Conservation (phyloP, 768 basidiomycete species). For the Suillus subalutaceus region DNA sequence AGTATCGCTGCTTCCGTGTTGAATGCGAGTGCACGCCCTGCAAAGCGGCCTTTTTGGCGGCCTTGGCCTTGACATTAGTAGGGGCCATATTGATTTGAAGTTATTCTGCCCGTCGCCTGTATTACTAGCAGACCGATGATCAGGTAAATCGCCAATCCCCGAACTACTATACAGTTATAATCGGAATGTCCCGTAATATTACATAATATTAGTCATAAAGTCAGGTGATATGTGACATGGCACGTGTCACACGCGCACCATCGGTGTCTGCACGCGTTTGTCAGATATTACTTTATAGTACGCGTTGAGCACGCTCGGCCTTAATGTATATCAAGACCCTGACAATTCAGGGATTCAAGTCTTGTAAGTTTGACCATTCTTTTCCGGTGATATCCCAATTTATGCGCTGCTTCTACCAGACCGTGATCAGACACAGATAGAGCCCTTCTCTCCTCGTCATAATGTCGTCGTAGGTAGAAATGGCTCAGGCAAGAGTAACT, state of each 20-base stretch:
- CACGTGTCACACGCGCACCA: conserved; percentile 2
- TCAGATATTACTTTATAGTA: not conserved
- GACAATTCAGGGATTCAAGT: conserved; percentile 96
- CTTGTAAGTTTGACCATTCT: conserved; percentile 57
- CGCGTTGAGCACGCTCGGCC: not conserved
- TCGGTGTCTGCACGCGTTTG: not conserved
- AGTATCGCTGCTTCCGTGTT: conserved; percentile 79
- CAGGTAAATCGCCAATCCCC: not conserved
- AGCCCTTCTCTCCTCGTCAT: conserved; percentile 91
- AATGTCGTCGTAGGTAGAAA: conserved; percentile 98
- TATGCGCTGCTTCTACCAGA: conserved; percentile 44
- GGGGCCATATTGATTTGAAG: conserved; percentile 11
- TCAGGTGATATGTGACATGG: conserved; percentile 5
- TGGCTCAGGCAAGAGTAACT: conserved; percentile 98
- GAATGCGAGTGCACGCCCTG: conserved; percentile 81
- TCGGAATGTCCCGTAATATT: not conserved
- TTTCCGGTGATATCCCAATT: not conserved
- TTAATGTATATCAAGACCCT: conserved; percentile 85
- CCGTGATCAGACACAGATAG: conserved; percentile 88
- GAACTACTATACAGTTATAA: conserved; percentile 2
- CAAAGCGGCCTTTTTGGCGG: conserved; percentile 95
- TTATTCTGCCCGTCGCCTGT: conserved; percentile 3
- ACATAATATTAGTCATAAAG: not conserved
- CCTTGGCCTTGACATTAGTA: conserved; percentile 75
- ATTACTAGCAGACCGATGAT: conserved; percentile 4